Evolutionary conservation across 768 basidiomycete genomes (phyloP).

Genomic region (Royoungia palumana): DNA sequence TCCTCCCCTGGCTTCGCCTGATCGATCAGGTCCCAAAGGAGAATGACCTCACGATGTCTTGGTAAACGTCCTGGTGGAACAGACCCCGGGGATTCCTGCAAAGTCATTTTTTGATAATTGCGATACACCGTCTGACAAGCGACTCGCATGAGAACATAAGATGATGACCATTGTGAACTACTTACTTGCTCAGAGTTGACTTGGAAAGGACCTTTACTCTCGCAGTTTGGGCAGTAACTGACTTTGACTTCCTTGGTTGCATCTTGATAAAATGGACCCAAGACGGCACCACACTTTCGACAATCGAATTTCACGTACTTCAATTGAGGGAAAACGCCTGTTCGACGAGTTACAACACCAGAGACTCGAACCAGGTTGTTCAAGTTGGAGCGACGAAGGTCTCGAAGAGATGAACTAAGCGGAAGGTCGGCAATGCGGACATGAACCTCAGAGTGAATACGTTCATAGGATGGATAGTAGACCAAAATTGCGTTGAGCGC

Average conservation of each 20-base stretch:
- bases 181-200: conserved; percentile 94
- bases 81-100: conserved; percentile 96
- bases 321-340: conserved; percentile 97
- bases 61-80: conserved; percentile 97
- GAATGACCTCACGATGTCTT: conserved; percentile 92
- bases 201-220: conserved; percentile 90
- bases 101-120: conserved; percentile 98
- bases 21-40: conserved; percentile 98
- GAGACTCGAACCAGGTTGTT: conserved; percentile 95
- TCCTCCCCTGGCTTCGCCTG: conserved; percentile 98
- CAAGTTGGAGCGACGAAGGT: conserved; percentile 86
- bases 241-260: conserved; percentile 91
- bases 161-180: neutral
- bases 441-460: conserved; percentile 97
- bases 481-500: conserved; percentile 92
- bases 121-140: conserved; percentile 85
- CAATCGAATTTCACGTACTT: conserved; percentile 99
- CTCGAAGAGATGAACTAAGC: conserved; percentile 83
- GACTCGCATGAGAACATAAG: neutral
- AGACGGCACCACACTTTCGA: conserved; percentile 85
- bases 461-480: conserved; percentile 93
- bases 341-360: conserved; percentile 93
- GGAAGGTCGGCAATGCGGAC: conserved; percentile 96
- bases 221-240: conserved; percentile 92
- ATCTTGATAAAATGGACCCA: conserved; percentile 98